phyloP scores from a whole-genome alignment of 306 rosid genomes.

The Hippophae rhamnoides region DNA sequence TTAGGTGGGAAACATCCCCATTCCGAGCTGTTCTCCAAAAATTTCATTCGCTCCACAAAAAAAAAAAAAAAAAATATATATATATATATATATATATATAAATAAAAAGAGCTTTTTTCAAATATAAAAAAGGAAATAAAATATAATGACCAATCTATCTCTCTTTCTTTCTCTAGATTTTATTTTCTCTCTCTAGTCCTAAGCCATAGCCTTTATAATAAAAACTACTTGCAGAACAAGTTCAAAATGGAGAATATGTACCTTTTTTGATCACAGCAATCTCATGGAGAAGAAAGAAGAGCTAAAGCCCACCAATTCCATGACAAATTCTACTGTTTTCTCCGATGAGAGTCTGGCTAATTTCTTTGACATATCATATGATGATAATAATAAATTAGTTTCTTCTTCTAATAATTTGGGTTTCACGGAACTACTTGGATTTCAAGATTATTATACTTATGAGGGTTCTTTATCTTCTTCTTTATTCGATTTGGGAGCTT shows the following conservation, averaged over 20 bases:
- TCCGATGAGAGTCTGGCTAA: slow-evolving; percentile 38
- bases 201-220: not conserved
- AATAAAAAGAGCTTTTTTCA: too few species aligned
- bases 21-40: slow-evolving; percentile 78
- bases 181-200: not conserved
- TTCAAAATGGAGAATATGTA: slow-evolving; percentile 42
- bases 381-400: not conserved
- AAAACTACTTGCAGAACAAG: slow-evolving; percentile 27
- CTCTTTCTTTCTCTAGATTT: slow-evolving; percentile 3
- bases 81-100: not conserved
- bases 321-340: slow-evolving; percentile 40
- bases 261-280: slow-evolving; percentile 1
- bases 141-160: not conserved
- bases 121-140: not conserved
- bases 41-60: slow-evolving; percentile 33
- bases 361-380: slow-evolving; percentile 40
- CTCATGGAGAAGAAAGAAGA: slow-evolving; percentile 45
- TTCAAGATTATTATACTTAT: slow-evolving; percentile 13
- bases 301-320: slow-evolving; percentile 12
- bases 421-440: slow-evolving; percentile 37
- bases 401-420: slow-evolving; percentile 18
- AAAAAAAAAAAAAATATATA: slow-evolving; percentile 5
- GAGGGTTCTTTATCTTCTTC: not conserved
- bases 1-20: slow-evolving; percentile 51
- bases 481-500: slow-evolving; percentile 5